These are phyloP conservation scores for Erigeron philadelphicus DNA, from an alignment of 140 eudicot species.

Conservation along the genomic window DNA sequence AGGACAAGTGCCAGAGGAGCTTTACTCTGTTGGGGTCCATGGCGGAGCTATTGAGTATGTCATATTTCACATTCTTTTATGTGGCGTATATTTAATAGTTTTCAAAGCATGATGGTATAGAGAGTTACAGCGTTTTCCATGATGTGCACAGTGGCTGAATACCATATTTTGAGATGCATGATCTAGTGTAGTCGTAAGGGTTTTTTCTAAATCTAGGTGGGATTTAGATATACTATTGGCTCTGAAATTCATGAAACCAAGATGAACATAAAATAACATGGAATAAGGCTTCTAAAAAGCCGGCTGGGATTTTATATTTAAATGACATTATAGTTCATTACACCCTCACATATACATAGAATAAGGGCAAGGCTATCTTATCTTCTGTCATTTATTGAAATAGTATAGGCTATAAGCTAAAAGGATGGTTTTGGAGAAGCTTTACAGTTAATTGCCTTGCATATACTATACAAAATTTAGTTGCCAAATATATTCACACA, in stretches of 20 bases:
- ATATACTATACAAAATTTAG: not conserved
- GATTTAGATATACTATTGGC: not conserved
- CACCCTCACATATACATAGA: not conserved
- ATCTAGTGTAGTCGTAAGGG: not conserved
- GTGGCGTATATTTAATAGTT: not conserved
- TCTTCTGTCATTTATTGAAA: not conserved
- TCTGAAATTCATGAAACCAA: not conserved
- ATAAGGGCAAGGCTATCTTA: not conserved
- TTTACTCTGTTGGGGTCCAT: constrained; percentile 86
- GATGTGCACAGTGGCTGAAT: not conserved
- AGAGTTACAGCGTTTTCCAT: not conserved
- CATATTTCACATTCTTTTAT: constrained; percentile 1
- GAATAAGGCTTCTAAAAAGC: too few species aligned
- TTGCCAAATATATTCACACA: not conserved
- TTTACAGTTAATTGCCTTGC: too few species aligned
- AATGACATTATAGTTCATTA: not conserved
- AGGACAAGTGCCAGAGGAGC: constrained; percentile 92
- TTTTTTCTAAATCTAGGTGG: not conserved
- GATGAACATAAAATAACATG: too few species aligned
- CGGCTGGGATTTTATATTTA: too few species aligned
- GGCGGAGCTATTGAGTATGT: constrained; percentile 98
- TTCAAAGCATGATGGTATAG: not conserved
- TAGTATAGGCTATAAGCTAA: not conserved
- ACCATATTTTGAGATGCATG: constrained; percentile 2
- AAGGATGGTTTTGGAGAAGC: not conserved